phyloP scores from a whole-genome alignment of 352 stramenopile genomes.

The Phytophthora fragariae region DNA sequence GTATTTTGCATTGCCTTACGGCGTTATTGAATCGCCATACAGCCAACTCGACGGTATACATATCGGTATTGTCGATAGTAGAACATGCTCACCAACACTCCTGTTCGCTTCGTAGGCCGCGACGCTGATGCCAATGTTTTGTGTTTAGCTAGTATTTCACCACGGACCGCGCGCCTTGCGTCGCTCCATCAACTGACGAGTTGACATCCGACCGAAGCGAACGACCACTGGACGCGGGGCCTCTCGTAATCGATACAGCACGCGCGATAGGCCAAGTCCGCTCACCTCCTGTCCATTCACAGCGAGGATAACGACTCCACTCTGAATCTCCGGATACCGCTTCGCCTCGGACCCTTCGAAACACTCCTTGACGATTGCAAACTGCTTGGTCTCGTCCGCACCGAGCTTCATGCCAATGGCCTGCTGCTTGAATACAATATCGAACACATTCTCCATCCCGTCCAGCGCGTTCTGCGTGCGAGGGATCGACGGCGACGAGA shows the following conservation, averaged over 20 bases:
- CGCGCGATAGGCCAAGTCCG: slow-evolving; percentile 72
- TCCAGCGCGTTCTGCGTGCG: slow-evolving; percentile 48
- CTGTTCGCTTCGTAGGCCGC: background rate
- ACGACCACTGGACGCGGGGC: slow-evolving; percentile 83
- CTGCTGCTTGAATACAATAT: slow-evolving; percentile 90
- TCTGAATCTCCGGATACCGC: slow-evolving; percentile 82
- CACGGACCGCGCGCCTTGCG: slow-evolving; percentile 38
- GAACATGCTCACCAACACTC: too few relatives aligned
- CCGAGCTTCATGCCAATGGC: slow-evolving; percentile 86
- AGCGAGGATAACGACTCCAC: slow-evolving; percentile 80
- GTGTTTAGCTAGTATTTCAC: slow-evolving; percentile 26
- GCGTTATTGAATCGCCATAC: too few relatives aligned
- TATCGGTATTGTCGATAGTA: too few relatives aligned
- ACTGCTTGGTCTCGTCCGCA: slow-evolving; percentile 71
- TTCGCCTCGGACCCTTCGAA: slow-evolving; percentile 79
- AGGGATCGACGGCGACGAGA: slow-evolving; percentile 37
- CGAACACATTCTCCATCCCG: slow-evolving; percentile 81
- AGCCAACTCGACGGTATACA: too few relatives aligned
- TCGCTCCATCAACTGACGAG: slow-evolving; percentile 41
- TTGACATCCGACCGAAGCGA: slow-evolving; percentile 76
- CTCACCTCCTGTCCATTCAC: slow-evolving; percentile 84
- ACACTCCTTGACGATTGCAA: slow-evolving; percentile 85
- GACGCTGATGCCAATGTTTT: background rate
- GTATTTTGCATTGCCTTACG: too few relatives aligned
- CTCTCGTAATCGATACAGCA: slow-evolving; percentile 80